Percentiles rank a stretch among this genome's conserved stretches.
Conservation (phyloP, 2,329 filamentous ascomycete species). For the Penicillium verrucosum region DNA sequence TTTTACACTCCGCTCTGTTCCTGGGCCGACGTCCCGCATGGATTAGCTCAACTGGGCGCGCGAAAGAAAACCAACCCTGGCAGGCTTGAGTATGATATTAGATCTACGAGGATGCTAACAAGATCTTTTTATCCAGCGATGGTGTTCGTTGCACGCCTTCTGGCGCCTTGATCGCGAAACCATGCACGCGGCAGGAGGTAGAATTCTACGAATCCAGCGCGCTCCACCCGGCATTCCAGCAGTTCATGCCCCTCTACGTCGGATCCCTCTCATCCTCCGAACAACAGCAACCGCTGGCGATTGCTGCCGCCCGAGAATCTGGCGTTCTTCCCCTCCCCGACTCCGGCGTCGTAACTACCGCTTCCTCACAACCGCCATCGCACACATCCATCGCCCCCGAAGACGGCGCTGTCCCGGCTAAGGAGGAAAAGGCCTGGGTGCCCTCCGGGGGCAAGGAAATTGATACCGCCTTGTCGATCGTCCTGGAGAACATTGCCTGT, state of each 20-base stretch:
- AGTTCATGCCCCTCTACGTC: slow-evolving; percentile 80
- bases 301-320: slow-evolving; percentile 51
- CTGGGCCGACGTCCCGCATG: slow-evolving; percentile 8
- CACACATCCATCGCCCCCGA: slow-evolving; percentile 25
- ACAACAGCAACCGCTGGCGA: slow-evolving; percentile 37
- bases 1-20: neutral
- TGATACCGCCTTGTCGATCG: slow-evolving; percentile 73
- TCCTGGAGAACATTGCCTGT: slow-evolving; percentile 77
- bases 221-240: slow-evolving; percentile 68
- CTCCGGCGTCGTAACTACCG: slow-evolving; percentile 14
- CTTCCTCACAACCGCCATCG: slow-evolving; percentile 10
- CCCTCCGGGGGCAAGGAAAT: slow-evolving; percentile 61
- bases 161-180: slow-evolving; percentile 88
- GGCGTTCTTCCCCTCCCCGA: slow-evolving; percentile 32
- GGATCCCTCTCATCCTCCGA: slow-evolving; percentile 72
- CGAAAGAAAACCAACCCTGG: neutral
- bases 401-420: slow-evolving; percentile 20
- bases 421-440: slow-evolving; percentile 37
- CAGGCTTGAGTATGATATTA: neutral
- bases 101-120: neutral
- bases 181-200: slow-evolving; percentile 81
- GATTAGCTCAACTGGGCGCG: neutral
- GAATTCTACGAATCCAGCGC: slow-evolving; percentile 79
- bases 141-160: slow-evolving; percentile 82
- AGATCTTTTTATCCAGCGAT: slow-evolving; percentile 57